A percentile compares a stretch with the other conserved stretches of the same genome.
phyloP scores from a whole-genome alignment of 305 asterid species.

The Solanum hybrid region DNA sequence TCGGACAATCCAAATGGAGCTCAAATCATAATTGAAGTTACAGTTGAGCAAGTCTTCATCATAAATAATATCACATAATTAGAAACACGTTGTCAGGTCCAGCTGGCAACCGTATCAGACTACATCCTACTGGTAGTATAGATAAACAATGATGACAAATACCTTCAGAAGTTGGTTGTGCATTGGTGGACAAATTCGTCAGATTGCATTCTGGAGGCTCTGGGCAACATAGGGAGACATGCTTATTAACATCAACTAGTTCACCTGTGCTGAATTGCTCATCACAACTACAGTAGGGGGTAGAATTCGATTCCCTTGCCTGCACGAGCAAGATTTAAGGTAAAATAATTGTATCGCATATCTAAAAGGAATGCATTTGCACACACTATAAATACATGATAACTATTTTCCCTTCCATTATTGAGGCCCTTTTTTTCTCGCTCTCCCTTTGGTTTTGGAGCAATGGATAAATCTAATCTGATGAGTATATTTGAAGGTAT shows the following conservation, averaged over 20 bases:
- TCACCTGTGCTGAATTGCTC: slow-evolving; percentile 43
- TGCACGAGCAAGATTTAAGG: slow-evolving; percentile 16
- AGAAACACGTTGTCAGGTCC: background rate
- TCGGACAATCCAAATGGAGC: background rate
- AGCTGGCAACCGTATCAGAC: background rate
- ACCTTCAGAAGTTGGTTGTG: slow-evolving; percentile 38
- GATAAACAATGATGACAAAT: background rate
- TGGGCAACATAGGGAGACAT: slow-evolving; percentile 12
- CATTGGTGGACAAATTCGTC: slow-evolving; percentile 13
- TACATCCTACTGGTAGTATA: background rate
- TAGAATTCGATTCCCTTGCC: slow-evolving; percentile 48
- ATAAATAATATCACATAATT: background rate
- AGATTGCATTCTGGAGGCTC: slow-evolving; percentile 18
- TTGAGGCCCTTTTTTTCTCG: background rate
- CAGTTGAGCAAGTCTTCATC: background rate
- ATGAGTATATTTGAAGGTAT: background rate
- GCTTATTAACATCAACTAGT: slow-evolving; percentile 17
- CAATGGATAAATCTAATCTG: background rate
- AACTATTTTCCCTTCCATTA: background rate
- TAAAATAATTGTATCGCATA: background rate
- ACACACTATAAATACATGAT: background rate
- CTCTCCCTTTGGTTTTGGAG: background rate
- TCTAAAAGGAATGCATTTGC: background rate
- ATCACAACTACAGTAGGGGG: slow-evolving; percentile 54
- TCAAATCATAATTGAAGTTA: background rate